Conservation (phyloP, 257 asterid genomes). For the Eustoma russellianum region DNA sequence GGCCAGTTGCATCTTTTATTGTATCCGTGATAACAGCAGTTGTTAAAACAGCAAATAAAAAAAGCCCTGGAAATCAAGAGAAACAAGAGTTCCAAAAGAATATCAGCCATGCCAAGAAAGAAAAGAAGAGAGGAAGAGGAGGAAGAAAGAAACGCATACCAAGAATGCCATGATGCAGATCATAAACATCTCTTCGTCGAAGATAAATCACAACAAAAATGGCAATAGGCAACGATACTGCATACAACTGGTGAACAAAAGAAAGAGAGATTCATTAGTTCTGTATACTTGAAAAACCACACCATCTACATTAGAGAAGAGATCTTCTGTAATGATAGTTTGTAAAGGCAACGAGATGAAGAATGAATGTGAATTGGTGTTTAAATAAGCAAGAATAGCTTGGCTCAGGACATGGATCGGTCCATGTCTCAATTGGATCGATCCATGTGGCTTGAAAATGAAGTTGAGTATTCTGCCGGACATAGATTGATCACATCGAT, state of each 20-base stretch:
- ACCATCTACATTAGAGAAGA: not conserved
- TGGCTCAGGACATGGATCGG: no score
- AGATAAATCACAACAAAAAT: conserved; percentile 55
- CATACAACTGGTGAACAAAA: conserved; percentile 42
- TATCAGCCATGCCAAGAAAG: not conserved
- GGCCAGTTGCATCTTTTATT: conserved; percentile 73
- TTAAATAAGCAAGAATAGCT: no score
- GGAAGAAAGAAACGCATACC: conserved; percentile 29
- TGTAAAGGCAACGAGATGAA: no score
- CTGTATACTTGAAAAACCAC: not conserved
- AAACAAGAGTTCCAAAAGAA: no score
- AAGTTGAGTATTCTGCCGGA: no score
- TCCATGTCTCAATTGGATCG: no score
- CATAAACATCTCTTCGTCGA: conserved; percentile 65
- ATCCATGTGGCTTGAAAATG: no score
- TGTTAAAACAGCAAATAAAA: conserved; percentile 51
- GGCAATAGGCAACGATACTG: conserved; percentile 57
- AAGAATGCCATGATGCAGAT: conserved; percentile 66
- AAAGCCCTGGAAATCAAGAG: conserved; percentile 42
- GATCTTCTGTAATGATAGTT: no score
- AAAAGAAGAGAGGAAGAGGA: not conserved
- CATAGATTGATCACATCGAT: no score
- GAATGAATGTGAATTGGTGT: no score
- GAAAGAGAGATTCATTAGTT: conserved; percentile 1
- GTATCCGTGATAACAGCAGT: conserved; percentile 79